Percentiles rank a stretch among this genome's conserved stretches.
Conservation (phyloP, 805 yeast genomes). For the Starmerella geochares region DNA sequence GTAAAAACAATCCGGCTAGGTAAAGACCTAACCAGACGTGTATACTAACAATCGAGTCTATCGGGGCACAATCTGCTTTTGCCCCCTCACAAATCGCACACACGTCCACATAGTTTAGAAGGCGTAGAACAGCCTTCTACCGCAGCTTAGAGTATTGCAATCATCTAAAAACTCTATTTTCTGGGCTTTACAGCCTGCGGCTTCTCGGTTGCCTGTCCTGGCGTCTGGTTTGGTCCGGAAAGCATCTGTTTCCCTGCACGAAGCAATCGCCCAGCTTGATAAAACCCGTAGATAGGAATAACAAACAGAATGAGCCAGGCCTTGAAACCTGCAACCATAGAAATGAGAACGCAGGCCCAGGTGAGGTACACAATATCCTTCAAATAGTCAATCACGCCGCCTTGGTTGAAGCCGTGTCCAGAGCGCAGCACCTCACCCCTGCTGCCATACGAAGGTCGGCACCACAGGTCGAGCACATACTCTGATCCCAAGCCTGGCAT, state of each 20-base stretch:
- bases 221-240: conserved; percentile 5
- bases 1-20: too few relatives aligned
- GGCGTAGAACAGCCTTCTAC: too few relatives aligned
- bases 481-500: conserved; percentile 39
- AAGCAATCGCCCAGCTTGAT: conserved; percentile 22
- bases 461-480: conserved; percentile 47
- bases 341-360: conserved; percentile 45
- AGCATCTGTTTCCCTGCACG: conserved; percentile 20
- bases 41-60: too few relatives aligned
- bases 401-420: conserved; percentile 52
- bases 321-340: conserved; percentile 46
- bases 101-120: too few relatives aligned
- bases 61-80: too few relatives aligned
- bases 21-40: too few relatives aligned
- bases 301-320: conserved; percentile 48
- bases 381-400: conserved; percentile 62
- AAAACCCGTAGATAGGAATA: conserved; percentile 21
- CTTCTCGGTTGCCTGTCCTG: neutral
- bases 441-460: conserved; percentile 49
- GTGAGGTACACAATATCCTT: conserved; percentile 62
- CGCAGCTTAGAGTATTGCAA: too few relatives aligned
- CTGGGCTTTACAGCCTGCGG: neutral
- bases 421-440: conserved; percentile 36
- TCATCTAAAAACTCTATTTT: neutral
- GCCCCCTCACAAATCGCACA: too few relatives aligned